Conservation (phyloP, 73 alveolate species). For the Uronychia binucleata region DNA sequence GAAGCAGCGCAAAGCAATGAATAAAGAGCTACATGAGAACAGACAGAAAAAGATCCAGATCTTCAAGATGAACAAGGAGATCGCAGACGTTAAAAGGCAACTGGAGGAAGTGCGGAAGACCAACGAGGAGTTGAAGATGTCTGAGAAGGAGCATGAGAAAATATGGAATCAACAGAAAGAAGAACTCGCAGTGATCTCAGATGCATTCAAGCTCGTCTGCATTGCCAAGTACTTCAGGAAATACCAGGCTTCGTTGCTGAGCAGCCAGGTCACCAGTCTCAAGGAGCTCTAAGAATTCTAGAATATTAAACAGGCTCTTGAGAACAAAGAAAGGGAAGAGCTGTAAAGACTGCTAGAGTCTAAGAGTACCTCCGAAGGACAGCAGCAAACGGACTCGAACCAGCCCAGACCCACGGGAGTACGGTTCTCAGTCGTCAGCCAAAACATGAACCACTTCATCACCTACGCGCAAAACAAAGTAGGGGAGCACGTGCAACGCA, state of each 20-base stretch:
- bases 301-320: neutral
- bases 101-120: slow-evolving; percentile 13
- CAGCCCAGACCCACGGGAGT: neutral
- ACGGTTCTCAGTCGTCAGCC: neutral
- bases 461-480: neutral
- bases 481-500: slow-evolving; percentile 3
- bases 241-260: neutral
- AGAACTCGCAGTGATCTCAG: slow-evolving; percentile 17
- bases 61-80: neutral
- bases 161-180: slow-evolving; percentile 18
- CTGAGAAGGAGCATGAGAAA: slow-evolving; percentile 24
- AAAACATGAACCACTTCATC: neutral
- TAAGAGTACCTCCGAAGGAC: neutral
- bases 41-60: slow-evolving; percentile 1
- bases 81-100: slow-evolving; percentile 3
- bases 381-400: neutral
- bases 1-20: slow-evolving; percentile 5
- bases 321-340: slow-evolving; percentile 1
- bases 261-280: neutral
- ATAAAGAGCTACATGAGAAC: slow-evolving; percentile 2
- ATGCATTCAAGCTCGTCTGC: neutral
- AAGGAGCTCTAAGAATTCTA: neutral
- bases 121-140: slow-evolving; percentile 19
- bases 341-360: neutral
- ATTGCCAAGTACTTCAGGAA: neutral